Conservation (phyloP, 2,329 filamentous ascomycete species). For the Coniochaeta prunicola region DNA sequence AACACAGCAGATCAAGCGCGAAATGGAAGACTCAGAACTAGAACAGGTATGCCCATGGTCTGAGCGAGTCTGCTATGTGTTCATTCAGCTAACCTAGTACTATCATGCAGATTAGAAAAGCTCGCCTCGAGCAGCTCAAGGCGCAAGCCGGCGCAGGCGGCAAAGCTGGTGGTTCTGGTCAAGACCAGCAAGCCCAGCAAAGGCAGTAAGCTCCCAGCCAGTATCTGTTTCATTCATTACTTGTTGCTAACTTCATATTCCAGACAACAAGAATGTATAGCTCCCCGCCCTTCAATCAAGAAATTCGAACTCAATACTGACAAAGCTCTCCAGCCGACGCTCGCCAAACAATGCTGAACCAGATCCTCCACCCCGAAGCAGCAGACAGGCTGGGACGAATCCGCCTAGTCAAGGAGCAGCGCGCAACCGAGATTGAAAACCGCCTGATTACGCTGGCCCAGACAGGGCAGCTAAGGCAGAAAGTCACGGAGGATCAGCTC, state of each 20-base stretch:
- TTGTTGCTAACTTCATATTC: not conserved
- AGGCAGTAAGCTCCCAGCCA: conserved; percentile 43
- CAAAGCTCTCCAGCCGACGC: conserved; percentile 50
- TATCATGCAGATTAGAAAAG: conserved; percentile 68
- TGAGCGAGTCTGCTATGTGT: not conserved
- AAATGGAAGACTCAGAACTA: conserved; percentile 13
- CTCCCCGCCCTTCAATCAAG: not conserved
- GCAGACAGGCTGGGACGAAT: conserved; percentile 91
- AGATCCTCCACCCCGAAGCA: conserved; percentile 92
- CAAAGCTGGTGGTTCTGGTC: conserved; percentile 32
- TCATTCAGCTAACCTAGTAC: not conserved
- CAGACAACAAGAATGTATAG: conserved; percentile 39
- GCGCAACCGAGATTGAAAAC: conserved; percentile 87
- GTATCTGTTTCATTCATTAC: not conserved
- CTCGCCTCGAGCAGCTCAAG: conserved; percentile 89
- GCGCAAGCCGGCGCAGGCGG: conserved; percentile 50
- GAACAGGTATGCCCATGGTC: conserved; percentile 9
- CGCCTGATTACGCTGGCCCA: conserved; percentile 86
- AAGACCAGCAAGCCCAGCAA: conserved; percentile 57
- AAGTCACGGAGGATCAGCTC: conserved; percentile 87
- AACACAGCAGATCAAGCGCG: not conserved
- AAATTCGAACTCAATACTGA: not conserved
- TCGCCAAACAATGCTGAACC: conserved; percentile 69
- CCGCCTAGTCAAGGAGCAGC: conserved; percentile 87
- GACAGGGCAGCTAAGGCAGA: conserved; percentile 74